Conservation (phyloP, 2,329 filamentous ascomycete genomes). For the Clarireedia paspali region DNA sequence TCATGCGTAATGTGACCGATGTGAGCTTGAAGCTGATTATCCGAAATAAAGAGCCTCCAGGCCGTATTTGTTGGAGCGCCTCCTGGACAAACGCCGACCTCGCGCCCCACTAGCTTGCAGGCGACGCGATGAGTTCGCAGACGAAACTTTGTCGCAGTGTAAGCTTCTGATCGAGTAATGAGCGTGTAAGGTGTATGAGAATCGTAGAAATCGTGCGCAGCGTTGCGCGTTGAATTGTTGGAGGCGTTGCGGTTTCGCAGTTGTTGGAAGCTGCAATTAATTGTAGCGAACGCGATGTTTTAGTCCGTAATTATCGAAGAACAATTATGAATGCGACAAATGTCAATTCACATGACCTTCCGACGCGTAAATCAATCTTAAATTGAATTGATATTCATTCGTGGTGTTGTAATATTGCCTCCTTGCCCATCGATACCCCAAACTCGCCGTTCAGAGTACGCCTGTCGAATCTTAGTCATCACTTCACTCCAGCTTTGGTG, state of each 20-base stretch:
- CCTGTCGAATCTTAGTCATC: constrained; percentile 14
- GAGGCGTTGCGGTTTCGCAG: constrained; percentile 8
- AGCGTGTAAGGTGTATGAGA: background rate
- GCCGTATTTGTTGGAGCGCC: background rate
- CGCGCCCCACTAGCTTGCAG: background rate
- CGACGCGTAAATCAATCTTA: constrained; percentile 29
- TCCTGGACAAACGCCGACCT: background rate
- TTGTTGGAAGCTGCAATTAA: background rate
- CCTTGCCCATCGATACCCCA: constrained; percentile 11
- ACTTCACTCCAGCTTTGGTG: constrained; percentile 3
- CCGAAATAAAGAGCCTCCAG: background rate
- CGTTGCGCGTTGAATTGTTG: constrained; percentile 9
- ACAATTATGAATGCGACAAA: constrained; percentile 18
- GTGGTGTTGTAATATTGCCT: constrained; percentile 23
- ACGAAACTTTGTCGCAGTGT: background rate
- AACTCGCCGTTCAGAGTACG: constrained; percentile 16
- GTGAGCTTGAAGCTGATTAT: background rate
- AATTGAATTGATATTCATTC: constrained; percentile 19
- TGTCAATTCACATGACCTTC: constrained; percentile 17
- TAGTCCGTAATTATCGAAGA: constrained; percentile 13
- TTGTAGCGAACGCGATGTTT: constrained; percentile 21
- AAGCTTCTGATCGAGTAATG: background rate
- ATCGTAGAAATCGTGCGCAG: background rate
- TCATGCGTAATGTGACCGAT: constrained; percentile 3
- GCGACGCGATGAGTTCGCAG: background rate